Base-by-base conservation (phyloP, 371 early-diverging fungal species). In the Entomophthora muscae region DNA sequence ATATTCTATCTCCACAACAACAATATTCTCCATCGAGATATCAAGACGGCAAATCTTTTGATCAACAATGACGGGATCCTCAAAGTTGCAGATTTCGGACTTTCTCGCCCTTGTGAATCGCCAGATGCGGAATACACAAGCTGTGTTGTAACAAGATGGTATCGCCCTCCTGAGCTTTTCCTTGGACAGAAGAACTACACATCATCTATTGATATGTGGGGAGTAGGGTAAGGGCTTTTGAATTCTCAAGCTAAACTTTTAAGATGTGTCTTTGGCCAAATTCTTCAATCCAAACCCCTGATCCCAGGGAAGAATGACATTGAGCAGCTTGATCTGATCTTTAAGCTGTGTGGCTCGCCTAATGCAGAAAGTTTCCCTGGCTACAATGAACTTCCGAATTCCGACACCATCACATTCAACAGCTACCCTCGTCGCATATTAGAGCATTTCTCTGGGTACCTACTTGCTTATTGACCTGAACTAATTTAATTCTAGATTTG, bases 111-210 rank as follows among this genome's bases (percentile, higher is more conserved):
- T 0, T 91, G 67, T 65, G 69, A 75, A 56, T 82, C 76, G 66
- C 83, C 77, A 21, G 78, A 80, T 52, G 74, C 74, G 30, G 30
- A 54, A 12, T 86, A 90, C 71, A 94, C 96, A 21, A 80, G 82
- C 55, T 88, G 90, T 58, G 99, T 99, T 1, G 92, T 98, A 1
- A 99, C 99, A 10, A 71, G 93, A 61, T 97, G 96, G 96, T 99
- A 99, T 72, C 85, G 99, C 51, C 85, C 98, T 26, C 98, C 98
- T 0, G 99, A 99, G 74, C 76, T 99, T 27, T 78, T 98, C 32
- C 72, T 95, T 22, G 98, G 96, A 33, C 82, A 80, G 60, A 80
- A 81, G 60, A 71, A 79, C 24, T 98, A 99, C 73, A 82, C 82
- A 1, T 81, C 76, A 32, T 88, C 90, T 17, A 86, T 99, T 61